phyloP scores from a whole-genome alignment of 805 yeast genomes.

The Candida oleophila region DNA sequence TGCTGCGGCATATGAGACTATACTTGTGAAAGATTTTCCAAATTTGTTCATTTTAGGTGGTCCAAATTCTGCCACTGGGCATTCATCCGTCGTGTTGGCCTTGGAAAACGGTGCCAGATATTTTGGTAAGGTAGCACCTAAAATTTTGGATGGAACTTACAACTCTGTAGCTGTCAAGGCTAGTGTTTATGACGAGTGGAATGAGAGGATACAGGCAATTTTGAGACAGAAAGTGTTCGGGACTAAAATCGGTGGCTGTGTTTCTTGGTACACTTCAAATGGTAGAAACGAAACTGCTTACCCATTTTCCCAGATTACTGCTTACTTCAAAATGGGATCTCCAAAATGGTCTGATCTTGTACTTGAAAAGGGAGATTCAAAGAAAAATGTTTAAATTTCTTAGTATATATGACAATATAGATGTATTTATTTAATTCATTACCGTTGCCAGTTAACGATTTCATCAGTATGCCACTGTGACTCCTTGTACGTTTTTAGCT shows the following conservation, averaged over 20 bases:
- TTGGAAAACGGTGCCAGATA: slow-evolving; percentile 32
- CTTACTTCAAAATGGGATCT: slow-evolving; percentile 24
- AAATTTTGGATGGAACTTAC: slow-evolving; percentile 25
- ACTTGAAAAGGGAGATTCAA: slow-evolving; percentile 3
- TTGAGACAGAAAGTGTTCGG: slow-evolving; percentile 35
- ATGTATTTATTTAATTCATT: neutral
- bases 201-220: slow-evolving; percentile 21
- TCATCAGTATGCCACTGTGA: no score
- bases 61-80: slow-evolving; percentile 44
- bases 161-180: slow-evolving; percentile 31
- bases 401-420: neutral
- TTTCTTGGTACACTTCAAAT: slow-evolving; percentile 34
- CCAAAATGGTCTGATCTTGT: slow-evolving; percentile 27
- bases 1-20: slow-evolving; percentile 34
- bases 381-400: slow-evolving; percentile 2
- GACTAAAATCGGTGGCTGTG: slow-evolving; percentile 38
- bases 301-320: slow-evolving; percentile 35
- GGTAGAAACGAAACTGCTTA: slow-evolving; percentile 34
- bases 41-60: slow-evolving; percentile 37
- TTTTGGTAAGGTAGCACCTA: slow-evolving; percentile 20
- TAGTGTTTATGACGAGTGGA: slow-evolving; percentile 35
- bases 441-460: neutral
- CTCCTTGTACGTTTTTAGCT: no score
- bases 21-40: slow-evolving; percentile 31
- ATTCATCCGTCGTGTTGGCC: slow-evolving; percentile 39